Evolutionary conservation across 306 rosid genomes (phyloP).

Genomic region (Prosopis cineraria): DNA sequence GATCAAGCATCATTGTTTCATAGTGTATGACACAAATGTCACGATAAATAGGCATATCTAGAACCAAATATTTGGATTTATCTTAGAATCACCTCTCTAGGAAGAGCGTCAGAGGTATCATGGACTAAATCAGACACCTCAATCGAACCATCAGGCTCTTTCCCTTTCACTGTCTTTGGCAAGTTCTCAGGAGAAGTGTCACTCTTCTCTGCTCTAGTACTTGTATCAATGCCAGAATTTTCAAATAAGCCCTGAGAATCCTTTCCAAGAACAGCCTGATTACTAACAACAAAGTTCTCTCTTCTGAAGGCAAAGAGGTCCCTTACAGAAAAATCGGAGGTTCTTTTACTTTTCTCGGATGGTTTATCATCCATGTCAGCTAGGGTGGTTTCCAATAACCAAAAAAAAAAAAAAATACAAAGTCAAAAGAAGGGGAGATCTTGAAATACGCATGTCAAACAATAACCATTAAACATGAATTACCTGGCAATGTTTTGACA

Average conservation of each 20-base stretch:
- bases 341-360: conserved; percentile 58
- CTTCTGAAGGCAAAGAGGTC: conserved; percentile 45
- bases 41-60: not conserved
- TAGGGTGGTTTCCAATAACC: conserved; percentile 41
- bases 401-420: conserved; percentile 22
- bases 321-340: conserved; percentile 44
- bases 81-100: conserved; percentile 58
- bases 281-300: conserved; percentile 45
- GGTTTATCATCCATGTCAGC: conserved; percentile 66
- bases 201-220: conserved; percentile 37
- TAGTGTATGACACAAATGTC: not conserved
- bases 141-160: conserved; percentile 32
- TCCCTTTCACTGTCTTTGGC: conserved; percentile 34
- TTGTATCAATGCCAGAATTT: conserved; percentile 34
- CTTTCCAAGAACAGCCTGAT: conserved; percentile 48
- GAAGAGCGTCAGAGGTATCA: conserved; percentile 59
- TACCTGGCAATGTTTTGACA: conserved; percentile 86
- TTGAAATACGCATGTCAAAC: conserved; percentile 23
- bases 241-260: conserved; percentile 29
- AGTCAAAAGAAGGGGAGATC: conserved; percentile 33
- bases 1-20: not conserved
- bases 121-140: conserved; percentile 48
- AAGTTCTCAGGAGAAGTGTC: conserved; percentile 30
- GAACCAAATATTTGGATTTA: not conserved
- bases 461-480: conserved; percentile 41